These are phyloP conservation scores for Akanthomyces dipterigenus DNA, from an alignment of 2,329 filamentous ascomycete species.

Conservation along the genomic window DNA sequence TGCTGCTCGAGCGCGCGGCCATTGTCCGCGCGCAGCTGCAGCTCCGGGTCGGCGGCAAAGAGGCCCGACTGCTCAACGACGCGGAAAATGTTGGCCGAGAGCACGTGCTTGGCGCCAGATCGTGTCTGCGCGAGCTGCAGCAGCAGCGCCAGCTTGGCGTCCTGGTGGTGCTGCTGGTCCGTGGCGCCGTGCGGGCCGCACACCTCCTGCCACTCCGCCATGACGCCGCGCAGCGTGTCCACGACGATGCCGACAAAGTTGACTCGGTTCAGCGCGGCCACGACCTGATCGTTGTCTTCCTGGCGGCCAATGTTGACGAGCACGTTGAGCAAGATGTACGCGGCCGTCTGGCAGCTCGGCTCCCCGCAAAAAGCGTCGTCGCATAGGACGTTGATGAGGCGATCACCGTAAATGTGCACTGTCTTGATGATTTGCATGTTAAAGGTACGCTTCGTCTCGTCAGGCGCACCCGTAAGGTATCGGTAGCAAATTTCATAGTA, in stretches of 20 bases:
- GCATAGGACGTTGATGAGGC: slow-evolving; percentile 78
- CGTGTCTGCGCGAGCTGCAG: slow-evolving; percentile 78
- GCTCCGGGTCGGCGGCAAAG: slow-evolving; percentile 84
- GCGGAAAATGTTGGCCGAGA: slow-evolving; percentile 83
- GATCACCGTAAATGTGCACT: slow-evolving; percentile 61
- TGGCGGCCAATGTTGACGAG: slow-evolving; percentile 67
- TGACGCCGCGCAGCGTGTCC: slow-evolving; percentile 74
- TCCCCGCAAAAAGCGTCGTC: slow-evolving; percentile 89
- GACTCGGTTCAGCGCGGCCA: slow-evolving; percentile 72
- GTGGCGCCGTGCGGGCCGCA: slow-evolving; percentile 30
- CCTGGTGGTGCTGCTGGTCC: slow-evolving; percentile 44
- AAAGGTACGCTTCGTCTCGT: slow-evolving; percentile 41
- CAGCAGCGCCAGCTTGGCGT: slow-evolving; percentile 75
- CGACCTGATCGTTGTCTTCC: slow-evolving; percentile 65
- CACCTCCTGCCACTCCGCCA: slow-evolving; percentile 61
- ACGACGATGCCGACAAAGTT: slow-evolving; percentile 91
- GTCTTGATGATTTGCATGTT: slow-evolving; percentile 63
- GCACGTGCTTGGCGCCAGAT: slow-evolving; percentile 75
- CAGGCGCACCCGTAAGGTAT: slow-evolving; percentile 66
- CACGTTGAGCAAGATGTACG: slow-evolving; percentile 74
- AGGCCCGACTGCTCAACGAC: slow-evolving; percentile 75
- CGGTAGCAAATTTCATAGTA: slow-evolving; percentile 91
- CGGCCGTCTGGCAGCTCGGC: slow-evolving; percentile 73
- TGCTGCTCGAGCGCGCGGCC: slow-evolving; percentile 69
- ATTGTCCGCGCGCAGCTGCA: slow-evolving; percentile 58